A percentile compares a stretch with the other conserved stretches of the same genome.
phyloP scores from a whole-genome alignment of 371 early-diverging fungal genomes.

The Rhizopus arrhizus region DNA sequence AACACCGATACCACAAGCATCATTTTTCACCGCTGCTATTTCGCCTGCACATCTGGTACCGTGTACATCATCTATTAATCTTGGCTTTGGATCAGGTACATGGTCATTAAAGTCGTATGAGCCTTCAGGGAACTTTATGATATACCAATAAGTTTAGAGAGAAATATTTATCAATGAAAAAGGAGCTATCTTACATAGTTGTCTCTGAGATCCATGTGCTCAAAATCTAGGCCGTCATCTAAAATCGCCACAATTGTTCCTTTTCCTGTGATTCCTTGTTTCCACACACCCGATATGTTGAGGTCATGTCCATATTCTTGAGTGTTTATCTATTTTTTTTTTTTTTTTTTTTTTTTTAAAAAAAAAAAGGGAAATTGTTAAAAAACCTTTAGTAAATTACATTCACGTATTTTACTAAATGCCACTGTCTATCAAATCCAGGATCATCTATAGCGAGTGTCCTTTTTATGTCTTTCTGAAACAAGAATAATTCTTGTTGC shows the following conservation, averaged over 20 bases:
- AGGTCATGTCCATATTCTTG: slow-evolving; percentile 76
- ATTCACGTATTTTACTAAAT: slow-evolving; percentile 57
- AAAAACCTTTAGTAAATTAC: neutral
- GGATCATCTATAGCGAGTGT: slow-evolving; percentile 69
- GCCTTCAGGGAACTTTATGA: slow-evolving; percentile 70
- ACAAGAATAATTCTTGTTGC: slow-evolving; percentile 10
- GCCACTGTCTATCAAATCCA: slow-evolving; percentile 84
- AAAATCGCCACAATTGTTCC: slow-evolving; percentile 87
- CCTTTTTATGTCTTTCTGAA: slow-evolving; percentile 22
- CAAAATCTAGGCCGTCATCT: slow-evolving; percentile 93
- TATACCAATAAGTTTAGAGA: neutral
- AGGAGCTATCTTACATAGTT: slow-evolving; percentile 74
- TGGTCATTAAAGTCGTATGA: slow-evolving; percentile 94
- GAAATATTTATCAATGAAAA: neutral
- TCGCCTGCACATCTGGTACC: slow-evolving; percentile 98
- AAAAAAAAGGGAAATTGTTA: neutral
- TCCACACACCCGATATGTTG: slow-evolving; percentile 93
- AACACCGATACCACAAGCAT: slow-evolving; percentile 93
- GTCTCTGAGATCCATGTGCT: slow-evolving; percentile 77
- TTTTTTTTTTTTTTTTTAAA: too few species aligned
- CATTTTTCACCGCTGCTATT: slow-evolving; percentile 88
- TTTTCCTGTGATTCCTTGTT: slow-evolving; percentile 88
- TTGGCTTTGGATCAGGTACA: slow-evolving; percentile 74
- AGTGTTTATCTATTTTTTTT: slow-evolving; percentile 63
- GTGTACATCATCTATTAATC: slow-evolving; percentile 81